phyloP scores from a whole-genome alignment of 2,329 filamentous ascomycete species.

The Acephala macrosclerotiorum region DNA sequence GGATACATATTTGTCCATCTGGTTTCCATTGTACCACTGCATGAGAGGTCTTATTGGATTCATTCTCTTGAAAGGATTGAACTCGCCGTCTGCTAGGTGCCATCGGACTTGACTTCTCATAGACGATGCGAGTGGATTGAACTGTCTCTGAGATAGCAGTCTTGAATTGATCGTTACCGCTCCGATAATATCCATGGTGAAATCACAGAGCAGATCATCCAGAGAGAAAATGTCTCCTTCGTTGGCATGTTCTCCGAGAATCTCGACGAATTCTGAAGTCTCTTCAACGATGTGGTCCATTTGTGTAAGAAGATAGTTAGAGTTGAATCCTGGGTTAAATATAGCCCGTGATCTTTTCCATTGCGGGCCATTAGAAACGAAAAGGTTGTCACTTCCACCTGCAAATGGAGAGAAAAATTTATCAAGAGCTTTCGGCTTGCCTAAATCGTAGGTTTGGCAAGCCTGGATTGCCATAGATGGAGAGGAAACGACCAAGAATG shows the following conservation, averaged over 20 bases:
- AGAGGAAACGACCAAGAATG: constrained; percentile 31
- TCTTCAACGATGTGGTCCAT: constrained; percentile 34
- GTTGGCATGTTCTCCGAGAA: constrained; percentile 29
- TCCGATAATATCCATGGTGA: constrained; percentile 38
- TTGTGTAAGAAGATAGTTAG: constrained; percentile 29
- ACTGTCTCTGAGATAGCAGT: constrained; percentile 30
- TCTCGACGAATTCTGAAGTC: constrained; percentile 26
- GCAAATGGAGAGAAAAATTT: constrained; percentile 30
- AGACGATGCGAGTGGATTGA: constrained; percentile 31
- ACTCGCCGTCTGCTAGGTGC: constrained; percentile 27
- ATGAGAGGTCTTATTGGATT: constrained; percentile 33
- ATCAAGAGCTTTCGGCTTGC: constrained; percentile 27
- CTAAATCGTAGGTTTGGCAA: constrained; percentile 26
- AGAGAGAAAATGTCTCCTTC: constrained; percentile 32
- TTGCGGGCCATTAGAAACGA: constrained; percentile 32
- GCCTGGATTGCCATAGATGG: constrained; percentile 32
- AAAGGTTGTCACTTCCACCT: constrained; percentile 28
- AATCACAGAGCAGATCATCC: constrained; percentile 30
- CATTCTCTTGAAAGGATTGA: constrained; percentile 28
- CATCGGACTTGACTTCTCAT: constrained; percentile 33
- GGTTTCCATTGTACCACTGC: constrained; percentile 33
- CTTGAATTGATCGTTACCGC: constrained; percentile 26
- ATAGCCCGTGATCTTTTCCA: constrained; percentile 37
- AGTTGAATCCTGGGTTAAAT: constrained; percentile 39
- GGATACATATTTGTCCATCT: constrained; percentile 36